A percentile compares a stretch with the other conserved stretches of the same genome.
Evolutionary conservation across 2,329 filamentous ascomycete genomes (phyloP).

Genomic region (Teratosphaeria viscida): DNA sequence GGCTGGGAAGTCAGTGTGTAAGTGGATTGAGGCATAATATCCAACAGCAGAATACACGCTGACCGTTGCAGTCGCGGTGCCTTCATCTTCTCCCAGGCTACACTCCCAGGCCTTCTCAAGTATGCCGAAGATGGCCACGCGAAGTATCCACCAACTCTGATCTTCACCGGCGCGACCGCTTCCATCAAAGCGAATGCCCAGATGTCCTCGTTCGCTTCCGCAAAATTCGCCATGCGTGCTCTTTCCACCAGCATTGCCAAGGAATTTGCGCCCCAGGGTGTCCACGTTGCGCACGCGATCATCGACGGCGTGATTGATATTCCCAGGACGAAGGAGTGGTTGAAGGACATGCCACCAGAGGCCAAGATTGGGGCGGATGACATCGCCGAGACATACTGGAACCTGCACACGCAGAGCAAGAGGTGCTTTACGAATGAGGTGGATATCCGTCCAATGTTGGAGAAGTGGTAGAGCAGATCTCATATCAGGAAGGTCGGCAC

Average conservation of each 20-base stretch:
- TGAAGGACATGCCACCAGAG: conserved; percentile 46
- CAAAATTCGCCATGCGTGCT: conserved; percentile 70
- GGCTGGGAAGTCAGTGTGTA: conserved; percentile 43
- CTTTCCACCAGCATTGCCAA: conserved; percentile 65
- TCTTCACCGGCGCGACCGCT: conserved; percentile 81
- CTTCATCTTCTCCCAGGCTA: conserved; percentile 63
- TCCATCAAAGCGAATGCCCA: conserved; percentile 61
- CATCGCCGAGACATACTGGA: conserved; percentile 84
- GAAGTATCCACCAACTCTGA: conserved; percentile 61
- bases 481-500: conserved; percentile 38
- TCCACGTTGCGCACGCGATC: conserved; percentile 74
- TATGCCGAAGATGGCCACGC: conserved; percentile 39
- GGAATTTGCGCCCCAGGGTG: conserved; percentile 74
- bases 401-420: conserved; percentile 67
- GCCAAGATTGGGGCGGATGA: conserved; percentile 67
- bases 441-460: conserved; percentile 68
- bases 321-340: conserved; percentile 53
- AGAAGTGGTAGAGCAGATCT: conserved; percentile 57
- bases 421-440: conserved; percentile 74
- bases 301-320: conserved; percentile 74
- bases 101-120: conserved; percentile 60
- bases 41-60: not conserved
- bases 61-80: conserved; percentile 47
- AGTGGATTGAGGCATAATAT: conserved; percentile 10
- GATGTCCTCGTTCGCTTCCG: conserved; percentile 62